Percentiles rank a stretch among this genome's conserved stretches.
phyloP scores from a whole-genome alignment of 345 rosid genomes.

The Sisymbrium irio region DNA sequence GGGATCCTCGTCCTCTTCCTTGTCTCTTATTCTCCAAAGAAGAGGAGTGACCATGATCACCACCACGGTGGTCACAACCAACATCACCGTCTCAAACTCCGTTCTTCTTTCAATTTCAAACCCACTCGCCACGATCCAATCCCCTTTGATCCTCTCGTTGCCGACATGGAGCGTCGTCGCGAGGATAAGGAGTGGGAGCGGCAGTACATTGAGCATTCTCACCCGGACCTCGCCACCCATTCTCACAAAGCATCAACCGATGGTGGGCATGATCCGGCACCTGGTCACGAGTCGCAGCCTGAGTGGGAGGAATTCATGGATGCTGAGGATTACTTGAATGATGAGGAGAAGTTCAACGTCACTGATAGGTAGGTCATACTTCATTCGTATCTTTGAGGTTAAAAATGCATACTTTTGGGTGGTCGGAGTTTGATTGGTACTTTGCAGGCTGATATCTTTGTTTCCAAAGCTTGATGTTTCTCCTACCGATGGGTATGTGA shows the following conservation, averaged over 20 bases:
- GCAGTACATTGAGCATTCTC: constrained; percentile 60
- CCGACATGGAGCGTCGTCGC: constrained; percentile 68
- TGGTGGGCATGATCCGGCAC: constrained; percentile 37
- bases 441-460: constrained; percentile 59
- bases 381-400: neutral
- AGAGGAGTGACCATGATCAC: constrained; percentile 32
- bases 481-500: constrained; percentile 73
- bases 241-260: neutral
- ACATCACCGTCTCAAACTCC: constrained; percentile 58
- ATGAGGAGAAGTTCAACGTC: constrained; percentile 81
- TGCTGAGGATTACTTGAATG: constrained; percentile 90
- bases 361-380: constrained; percentile 54
- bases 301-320: constrained; percentile 95
- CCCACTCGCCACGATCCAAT: constrained; percentile 48
- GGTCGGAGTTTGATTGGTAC: neutral
- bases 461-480: constrained; percentile 90
- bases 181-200: constrained; percentile 90
- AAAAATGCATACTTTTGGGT: neutral
- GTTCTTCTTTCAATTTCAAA: constrained; percentile 51
- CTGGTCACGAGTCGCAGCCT: constrained; percentile 74
- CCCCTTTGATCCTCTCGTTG: constrained; percentile 73
- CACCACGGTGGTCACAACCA: constrained; percentile 34
- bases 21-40: constrained; percentile 50
- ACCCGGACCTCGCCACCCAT: constrained; percentile 43
- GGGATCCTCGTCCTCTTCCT: constrained; percentile 52